Percentiles rank a stretch among this genome's conserved stretches.
phyloP scores from a whole-genome alignment of 1,139 yeast species.

The Candida dubliniensis region DNA sequence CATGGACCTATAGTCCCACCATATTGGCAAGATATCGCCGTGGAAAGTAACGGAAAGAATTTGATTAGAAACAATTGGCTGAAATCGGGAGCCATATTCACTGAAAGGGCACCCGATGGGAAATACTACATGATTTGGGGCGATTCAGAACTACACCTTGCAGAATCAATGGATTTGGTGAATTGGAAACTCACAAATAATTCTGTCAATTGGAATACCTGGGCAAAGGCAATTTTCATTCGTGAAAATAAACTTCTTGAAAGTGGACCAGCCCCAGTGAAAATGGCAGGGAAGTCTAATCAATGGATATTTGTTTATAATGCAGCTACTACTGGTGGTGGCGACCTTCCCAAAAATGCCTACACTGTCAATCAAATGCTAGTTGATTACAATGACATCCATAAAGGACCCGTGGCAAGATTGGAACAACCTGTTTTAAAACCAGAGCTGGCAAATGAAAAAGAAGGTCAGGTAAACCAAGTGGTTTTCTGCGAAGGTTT shows the following conservation, averaged over 20 bases:
- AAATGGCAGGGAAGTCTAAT: slow-evolving; percentile 29
- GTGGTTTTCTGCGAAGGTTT: slow-evolving; percentile 49
- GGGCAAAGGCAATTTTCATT: slow-evolving; percentile 30
- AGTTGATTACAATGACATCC: slow-evolving; percentile 40
- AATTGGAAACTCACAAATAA: slow-evolving; percentile 33
- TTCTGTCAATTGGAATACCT: slow-evolving; percentile 23
- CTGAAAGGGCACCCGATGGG: slow-evolving; percentile 34
- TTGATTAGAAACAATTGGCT: slow-evolving; percentile 39
- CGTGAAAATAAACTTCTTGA: slow-evolving; percentile 44
- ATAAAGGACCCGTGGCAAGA: slow-evolving; percentile 39
- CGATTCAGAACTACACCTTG: slow-evolving; percentile 41
- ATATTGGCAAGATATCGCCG: slow-evolving; percentile 37
- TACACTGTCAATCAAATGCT: slow-evolving; percentile 45
- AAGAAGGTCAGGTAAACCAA: slow-evolving; percentile 42
- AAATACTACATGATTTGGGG: slow-evolving; percentile 50
- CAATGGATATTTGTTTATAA: slow-evolving; percentile 44
- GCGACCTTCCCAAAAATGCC: slow-evolving; percentile 29
- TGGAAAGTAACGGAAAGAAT: slow-evolving; percentile 22
- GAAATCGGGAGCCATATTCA: slow-evolving; percentile 47
- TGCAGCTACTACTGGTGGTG: slow-evolving; percentile 42
- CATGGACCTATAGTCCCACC: slow-evolving; percentile 37
- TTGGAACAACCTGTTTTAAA: slow-evolving; percentile 37
- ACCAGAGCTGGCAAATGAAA: slow-evolving; percentile 40
- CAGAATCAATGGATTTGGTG: slow-evolving; percentile 34
- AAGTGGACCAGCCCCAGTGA: slow-evolving; percentile 47